These are phyloP conservation scores for Collybia mongolica DNA, from an alignment of 768 basidiomycete species.

Conservation along the genomic window DNA sequence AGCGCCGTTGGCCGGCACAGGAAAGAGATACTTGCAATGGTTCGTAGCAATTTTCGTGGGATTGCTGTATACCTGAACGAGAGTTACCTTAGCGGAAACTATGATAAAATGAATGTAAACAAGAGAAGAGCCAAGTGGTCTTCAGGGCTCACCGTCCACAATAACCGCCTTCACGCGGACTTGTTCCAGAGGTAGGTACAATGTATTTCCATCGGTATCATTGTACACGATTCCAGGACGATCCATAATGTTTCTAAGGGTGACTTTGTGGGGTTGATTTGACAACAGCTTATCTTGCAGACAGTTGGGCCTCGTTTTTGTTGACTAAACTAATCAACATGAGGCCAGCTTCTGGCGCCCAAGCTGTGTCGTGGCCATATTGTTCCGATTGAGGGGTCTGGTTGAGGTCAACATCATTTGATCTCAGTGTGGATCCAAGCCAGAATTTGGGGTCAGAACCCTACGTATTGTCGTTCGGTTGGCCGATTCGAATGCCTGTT, in stretches of 20 bases:
- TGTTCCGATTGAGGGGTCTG: background rate
- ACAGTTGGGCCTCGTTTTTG: background rate
- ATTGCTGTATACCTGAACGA: conserved; percentile 42
- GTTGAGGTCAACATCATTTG: too few species aligned
- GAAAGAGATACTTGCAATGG: conserved; percentile 56
- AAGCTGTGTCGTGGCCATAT: background rate
- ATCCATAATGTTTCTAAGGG: conserved; percentile 10
- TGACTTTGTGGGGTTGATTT: background rate
- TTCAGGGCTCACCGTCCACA: conserved; percentile 36
- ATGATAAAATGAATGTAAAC: conserved; percentile 1
- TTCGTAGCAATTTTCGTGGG: conserved; percentile 31
- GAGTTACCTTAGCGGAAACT: conserved; percentile 44
- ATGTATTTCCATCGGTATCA: background rate
- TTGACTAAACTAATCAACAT: conserved; percentile 1
- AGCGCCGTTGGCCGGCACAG: conserved; percentile 53
- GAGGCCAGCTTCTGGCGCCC: background rate
- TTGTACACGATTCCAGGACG: conserved; percentile 19
- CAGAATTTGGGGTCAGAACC: too few species aligned
- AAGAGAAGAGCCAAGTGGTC: background rate
- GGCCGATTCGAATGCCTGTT: too few species aligned
- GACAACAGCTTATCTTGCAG: too few species aligned
- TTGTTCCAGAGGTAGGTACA: conserved; percentile 38
- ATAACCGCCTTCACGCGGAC: conserved; percentile 38
- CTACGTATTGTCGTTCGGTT: too few species aligned
- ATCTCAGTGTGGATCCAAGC: too few species aligned